Evolutionary conservation across 164 flowering plant genomes (phyloP), one percentile per base, ranked within the genome.

Genomic region (Nelumbo lutea): DNA sequence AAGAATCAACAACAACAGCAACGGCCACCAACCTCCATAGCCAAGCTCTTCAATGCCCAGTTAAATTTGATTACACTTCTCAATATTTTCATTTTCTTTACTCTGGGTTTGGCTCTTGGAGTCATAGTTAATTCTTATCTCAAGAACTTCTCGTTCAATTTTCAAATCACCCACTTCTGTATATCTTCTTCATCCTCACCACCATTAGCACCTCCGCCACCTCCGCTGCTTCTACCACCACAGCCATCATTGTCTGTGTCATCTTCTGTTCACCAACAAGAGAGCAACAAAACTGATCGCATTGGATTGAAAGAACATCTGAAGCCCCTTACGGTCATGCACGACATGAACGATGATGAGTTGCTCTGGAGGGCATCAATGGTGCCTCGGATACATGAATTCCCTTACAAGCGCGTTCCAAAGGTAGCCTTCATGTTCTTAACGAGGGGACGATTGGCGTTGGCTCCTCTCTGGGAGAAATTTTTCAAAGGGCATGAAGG

Each of bases 371-470:
- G 85, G 56, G 87, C 87, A 4, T 85, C 90, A 1, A 76, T 82
- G 88, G 76, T 46, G 10, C 84, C 87, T 4, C 40, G 61, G 61
- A 69, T 77, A 7, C 15, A 3, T 0, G 56, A 69, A 42, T 72
- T 59, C 53, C 87, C 88, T 3, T 79, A 69, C 63, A 58, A 71
- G n/a, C 62, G 79, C 4, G 68, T 71, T 0, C 87, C 86, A 0
- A 85, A 87, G 72, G 79, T 87, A 43, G 87, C 90, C 4, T 87
- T 87, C 86, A 43, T 87, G 83, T 87, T 85, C 75, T 64, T 85
- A 78, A 77, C 81, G 1, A 82, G 64, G 53, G 83, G 86, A 1
- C 74, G 75, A 3, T 70, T 85, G 50, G 40, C 74, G 11, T 48
- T 85, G 75, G 88, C 86, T 46, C 86, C 88, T 9, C 65, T 87